phyloP scores from a whole-genome alignment of 228 moss, liverwort and hornwort genomes.

The Sphagnum magellanicum region DNA sequence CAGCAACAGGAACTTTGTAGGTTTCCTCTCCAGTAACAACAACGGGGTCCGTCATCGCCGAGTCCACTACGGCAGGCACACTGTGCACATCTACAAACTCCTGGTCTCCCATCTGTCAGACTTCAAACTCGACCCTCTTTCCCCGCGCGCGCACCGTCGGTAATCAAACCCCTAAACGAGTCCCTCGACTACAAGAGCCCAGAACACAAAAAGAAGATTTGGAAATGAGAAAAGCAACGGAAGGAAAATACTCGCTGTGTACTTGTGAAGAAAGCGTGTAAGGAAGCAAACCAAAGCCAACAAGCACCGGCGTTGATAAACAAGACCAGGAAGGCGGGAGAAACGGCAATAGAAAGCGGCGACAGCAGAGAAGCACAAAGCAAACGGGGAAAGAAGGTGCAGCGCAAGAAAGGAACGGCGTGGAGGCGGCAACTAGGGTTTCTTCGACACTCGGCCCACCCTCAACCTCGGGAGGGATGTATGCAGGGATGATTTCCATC shows the following conservation, averaged over 20 bases:
- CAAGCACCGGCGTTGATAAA: too few species aligned
- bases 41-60: slow-evolving; percentile 44
- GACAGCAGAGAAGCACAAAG: not conserved
- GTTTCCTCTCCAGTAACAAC: slow-evolving; percentile 9
- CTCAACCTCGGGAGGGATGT: too few species aligned
- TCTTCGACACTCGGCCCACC: not conserved
- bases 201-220: too few species aligned
- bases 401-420: not conserved
- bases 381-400: not conserved
- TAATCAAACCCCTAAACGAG: not conserved
- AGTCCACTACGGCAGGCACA: slow-evolving; percentile 30
- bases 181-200: too few species aligned
- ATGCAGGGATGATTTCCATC: too few species aligned
- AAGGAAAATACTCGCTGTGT: too few species aligned
- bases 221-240: too few species aligned
- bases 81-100: slow-evolving; percentile 18
- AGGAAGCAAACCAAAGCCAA: not conserved
- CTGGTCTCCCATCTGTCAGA: slow-evolving; percentile 33
- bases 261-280: not conserved
- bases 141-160: not conserved
- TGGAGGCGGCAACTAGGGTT: not conserved
- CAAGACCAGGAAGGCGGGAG: not conserved
- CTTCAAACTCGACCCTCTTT: not conserved
- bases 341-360: not conserved
- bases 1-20: slow-evolving; percentile 9